These are phyloP conservation scores for Kalmanozyma brasiliensis DNA, from an alignment of 1,284 basidiomycete genomes.

Conservation along the genomic window DNA sequence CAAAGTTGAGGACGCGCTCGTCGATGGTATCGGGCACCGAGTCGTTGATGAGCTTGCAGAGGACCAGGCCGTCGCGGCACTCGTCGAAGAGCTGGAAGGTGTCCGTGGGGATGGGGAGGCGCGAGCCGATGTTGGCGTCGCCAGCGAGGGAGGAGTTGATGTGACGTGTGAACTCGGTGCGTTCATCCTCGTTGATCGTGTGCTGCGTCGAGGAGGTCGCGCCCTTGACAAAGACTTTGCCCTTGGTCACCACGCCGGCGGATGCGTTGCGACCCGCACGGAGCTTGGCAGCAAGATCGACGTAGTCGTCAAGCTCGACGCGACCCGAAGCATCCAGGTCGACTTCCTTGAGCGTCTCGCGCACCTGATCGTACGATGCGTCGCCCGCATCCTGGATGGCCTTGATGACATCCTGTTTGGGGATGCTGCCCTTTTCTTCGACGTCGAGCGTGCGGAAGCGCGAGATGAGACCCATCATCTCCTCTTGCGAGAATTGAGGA, in stretches of 20 bases:
- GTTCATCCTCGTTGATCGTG: slow-evolving; percentile 97
- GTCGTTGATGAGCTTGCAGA: slow-evolving; percentile 98
- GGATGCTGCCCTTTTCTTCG: slow-evolving; percentile 64
- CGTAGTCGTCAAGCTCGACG: slow-evolving; percentile 97
- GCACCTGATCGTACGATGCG: slow-evolving; percentile 63
- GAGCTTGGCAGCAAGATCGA: slow-evolving; percentile 89
- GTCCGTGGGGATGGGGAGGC: slow-evolving; percentile 93
- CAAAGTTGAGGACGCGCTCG: slow-evolving; percentile 88
- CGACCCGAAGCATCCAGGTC: slow-evolving; percentile 93
- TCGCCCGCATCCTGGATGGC: slow-evolving; percentile 59
- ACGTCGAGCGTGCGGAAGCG: slow-evolving; percentile 64
- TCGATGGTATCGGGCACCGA: slow-evolving; percentile 99
- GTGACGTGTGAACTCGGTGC: slow-evolving; percentile 94
- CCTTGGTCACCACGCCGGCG: slow-evolving; percentile 71
- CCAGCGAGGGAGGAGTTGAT: slow-evolving; percentile 92
- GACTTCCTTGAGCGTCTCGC: slow-evolving; percentile 89
- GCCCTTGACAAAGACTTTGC: slow-evolving; percentile 93
- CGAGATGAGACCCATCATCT: slow-evolving; percentile 66
- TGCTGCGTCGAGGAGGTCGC: slow-evolving; percentile 96
- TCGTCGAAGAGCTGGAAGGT: slow-evolving; percentile 99
- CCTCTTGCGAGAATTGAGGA: slow-evolving; percentile 77
- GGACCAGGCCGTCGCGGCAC: slow-evolving; percentile 89
- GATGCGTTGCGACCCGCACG: slow-evolving; percentile 70
- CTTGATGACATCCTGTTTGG: slow-evolving; percentile 63
- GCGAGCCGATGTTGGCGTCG: slow-evolving; percentile 82